Conservation (phyloP, 768 basidiomycete genomes). For the Leccinum ochraceum region DNA sequence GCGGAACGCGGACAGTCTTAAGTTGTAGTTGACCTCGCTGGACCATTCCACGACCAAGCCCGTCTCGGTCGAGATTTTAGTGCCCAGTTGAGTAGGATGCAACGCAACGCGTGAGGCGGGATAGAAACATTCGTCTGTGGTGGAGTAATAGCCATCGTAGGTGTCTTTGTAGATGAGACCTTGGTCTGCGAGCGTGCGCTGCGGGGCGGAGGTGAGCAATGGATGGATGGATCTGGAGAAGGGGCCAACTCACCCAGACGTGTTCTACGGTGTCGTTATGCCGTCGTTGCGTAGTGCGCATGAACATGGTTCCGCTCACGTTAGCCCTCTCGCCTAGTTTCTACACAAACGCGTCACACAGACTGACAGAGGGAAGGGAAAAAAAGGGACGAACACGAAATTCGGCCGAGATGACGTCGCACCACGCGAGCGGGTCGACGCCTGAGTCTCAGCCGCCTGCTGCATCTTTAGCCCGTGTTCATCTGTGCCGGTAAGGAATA, state of each 20-base stretch:
- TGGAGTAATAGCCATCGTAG: slow-evolving; percentile 89
- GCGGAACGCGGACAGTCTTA: slow-evolving; percentile 70
- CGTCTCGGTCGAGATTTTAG: slow-evolving; percentile 64
- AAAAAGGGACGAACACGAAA: slow-evolving; percentile 63
- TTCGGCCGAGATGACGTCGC: slow-evolving; percentile 64
- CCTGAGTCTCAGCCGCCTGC: slow-evolving; percentile 65
- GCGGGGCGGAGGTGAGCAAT: neutral
- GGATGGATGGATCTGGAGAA: neutral
- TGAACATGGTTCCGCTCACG: slow-evolving; percentile 71
- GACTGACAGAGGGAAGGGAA: neutral
- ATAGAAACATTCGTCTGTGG: slow-evolving; percentile 92
- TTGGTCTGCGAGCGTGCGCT: slow-evolving; percentile 55
- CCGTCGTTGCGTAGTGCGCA: slow-evolving; percentile 67
- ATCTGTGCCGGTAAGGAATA: neutral
- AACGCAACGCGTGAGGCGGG: slow-evolving; percentile 29
- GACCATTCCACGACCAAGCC: slow-evolving; percentile 82
- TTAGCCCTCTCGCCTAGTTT: slow-evolving; percentile 62
- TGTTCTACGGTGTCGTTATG: slow-evolving; percentile 70
- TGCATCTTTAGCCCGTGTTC: slow-evolving; percentile 94
- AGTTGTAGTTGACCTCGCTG: slow-evolving; percentile 88
- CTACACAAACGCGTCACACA: slow-evolving; percentile 38
- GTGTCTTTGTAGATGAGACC: slow-evolving; percentile 82
- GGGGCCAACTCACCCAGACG: slow-evolving; percentile 66
- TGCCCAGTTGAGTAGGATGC: slow-evolving; percentile 23
- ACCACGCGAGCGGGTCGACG: slow-evolving; percentile 61